phyloP scores from a whole-genome alignment of 2,329 filamentous ascomycete species.

The Diaporthe helianthi region DNA sequence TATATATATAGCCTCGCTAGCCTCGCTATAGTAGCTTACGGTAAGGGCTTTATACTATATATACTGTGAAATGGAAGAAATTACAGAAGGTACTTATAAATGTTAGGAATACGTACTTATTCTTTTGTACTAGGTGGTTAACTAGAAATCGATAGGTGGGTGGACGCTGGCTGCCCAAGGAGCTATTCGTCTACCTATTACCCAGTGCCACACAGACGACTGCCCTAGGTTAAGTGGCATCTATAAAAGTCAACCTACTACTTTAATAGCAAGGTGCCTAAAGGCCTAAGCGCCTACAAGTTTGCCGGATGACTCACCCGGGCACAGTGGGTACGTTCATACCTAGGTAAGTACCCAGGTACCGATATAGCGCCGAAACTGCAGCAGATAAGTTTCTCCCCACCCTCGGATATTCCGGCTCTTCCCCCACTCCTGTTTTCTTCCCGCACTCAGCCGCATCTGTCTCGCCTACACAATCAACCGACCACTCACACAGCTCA shows the following conservation, averaged over 20 bases:
- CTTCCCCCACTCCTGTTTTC: background rate
- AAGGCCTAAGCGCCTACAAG: background rate
- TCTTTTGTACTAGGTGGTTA: no score
- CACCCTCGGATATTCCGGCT: background rate
- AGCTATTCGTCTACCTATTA: no score
- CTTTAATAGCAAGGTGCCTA: background rate
- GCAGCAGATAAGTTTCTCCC: background rate
- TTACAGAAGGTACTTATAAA: no score
- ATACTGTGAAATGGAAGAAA: no score
- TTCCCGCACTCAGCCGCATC: background rate
- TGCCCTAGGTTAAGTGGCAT: background rate
- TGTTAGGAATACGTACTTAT: no score
- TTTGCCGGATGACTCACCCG: conserved; percentile 4
- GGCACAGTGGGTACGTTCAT: background rate
- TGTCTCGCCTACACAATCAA: background rate
- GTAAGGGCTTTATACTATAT: no score
- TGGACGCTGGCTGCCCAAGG: no score
- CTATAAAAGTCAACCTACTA: background rate
- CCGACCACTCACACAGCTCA: background rate
- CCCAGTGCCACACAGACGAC: no score
- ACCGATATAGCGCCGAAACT: background rate
- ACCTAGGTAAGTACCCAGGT: background rate
- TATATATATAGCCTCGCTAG: no score
- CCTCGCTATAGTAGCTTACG: no score
- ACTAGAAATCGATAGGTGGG: no score